Conservation (phyloP, 257 asterid genomes). For the Capsicum chinense region DNA sequence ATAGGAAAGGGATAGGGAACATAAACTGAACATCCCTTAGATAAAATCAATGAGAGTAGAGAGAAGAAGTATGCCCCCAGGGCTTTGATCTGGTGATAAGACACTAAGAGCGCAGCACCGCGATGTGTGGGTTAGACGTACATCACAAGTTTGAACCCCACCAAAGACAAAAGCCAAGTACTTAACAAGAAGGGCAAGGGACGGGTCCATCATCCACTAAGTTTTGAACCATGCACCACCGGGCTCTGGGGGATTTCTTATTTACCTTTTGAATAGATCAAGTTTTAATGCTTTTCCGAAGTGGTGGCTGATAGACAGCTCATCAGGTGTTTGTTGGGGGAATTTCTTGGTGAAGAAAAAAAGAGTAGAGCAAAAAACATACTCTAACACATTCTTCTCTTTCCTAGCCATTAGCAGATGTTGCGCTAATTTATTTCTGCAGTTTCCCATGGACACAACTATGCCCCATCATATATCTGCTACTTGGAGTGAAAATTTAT, state of each 20-base stretch:
- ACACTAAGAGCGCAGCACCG: background rate
- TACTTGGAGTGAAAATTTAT: background rate
- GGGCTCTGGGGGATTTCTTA: background rate
- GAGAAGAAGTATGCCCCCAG: background rate
- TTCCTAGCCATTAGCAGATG: background rate
- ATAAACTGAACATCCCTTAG: constrained; percentile 8
- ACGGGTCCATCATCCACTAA: background rate
- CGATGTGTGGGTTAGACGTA: background rate
- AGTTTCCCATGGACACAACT: background rate
- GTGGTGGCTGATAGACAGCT: background rate
- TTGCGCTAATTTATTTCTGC: background rate
- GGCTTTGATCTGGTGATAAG: constrained; percentile 22
- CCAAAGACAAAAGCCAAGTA: background rate
- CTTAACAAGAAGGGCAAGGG: background rate
- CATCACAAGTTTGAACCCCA: background rate
- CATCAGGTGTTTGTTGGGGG: background rate
- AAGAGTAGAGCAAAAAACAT: background rate
- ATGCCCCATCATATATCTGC: background rate
- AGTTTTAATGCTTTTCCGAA: background rate
- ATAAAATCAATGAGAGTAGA: background rate
- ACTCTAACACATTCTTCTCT: background rate
- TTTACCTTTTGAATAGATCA: background rate
- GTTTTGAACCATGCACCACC: background rate
- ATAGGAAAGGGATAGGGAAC: background rate
- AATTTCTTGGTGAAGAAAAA: background rate